Evolutionary conservation across 1,284 basidiomycete species (phyloP).

Genomic region (Porodaedalea pini): DNA sequence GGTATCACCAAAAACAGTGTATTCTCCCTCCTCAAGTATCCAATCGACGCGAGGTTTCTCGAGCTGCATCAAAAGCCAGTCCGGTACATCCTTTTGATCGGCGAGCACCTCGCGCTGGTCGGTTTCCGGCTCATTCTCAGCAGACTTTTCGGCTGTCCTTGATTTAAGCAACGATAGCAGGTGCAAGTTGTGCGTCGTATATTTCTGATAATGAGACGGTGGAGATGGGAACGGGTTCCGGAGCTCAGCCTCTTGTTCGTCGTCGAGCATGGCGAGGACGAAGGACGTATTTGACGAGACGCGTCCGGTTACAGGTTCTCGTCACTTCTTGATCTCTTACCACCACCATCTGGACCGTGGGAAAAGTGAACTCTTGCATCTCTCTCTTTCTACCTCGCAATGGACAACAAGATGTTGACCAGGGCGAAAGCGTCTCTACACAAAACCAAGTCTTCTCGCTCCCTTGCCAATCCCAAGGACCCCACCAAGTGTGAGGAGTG

Average conservation of each 20-base stretch:
- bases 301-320: too few species aligned
- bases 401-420: too few species aligned
- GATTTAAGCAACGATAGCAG: slow-evolving; percentile 59
- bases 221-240: slow-evolving; percentile 81
- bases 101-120: slow-evolving; percentile 58
- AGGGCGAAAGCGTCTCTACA: too few species aligned
- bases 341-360: too few species aligned
- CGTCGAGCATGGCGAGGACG: slow-evolving; percentile 43
- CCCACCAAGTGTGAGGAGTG: too few species aligned
- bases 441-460: too few species aligned
- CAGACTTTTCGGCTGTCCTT: slow-evolving; percentile 37
- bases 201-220: slow-evolving; percentile 71
- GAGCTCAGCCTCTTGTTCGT: slow-evolving; percentile 66
- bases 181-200: slow-evolving; percentile 64
- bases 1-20: slow-evolving; percentile 73
- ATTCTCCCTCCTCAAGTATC: slow-evolving; percentile 69
- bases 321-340: too few species aligned
- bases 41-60: slow-evolving; percentile 79
- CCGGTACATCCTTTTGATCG: slow-evolving; percentile 67
- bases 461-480: too few species aligned
- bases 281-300: too few species aligned
- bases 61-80: slow-evolving; percentile 67
- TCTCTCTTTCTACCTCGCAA: too few species aligned
- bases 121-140: slow-evolving; percentile 34
- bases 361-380: too few species aligned